These are phyloP conservation scores for Clavispora vitiphila DNA, from an alignment of 805 yeast species.

Conservation along the genomic window DNA sequence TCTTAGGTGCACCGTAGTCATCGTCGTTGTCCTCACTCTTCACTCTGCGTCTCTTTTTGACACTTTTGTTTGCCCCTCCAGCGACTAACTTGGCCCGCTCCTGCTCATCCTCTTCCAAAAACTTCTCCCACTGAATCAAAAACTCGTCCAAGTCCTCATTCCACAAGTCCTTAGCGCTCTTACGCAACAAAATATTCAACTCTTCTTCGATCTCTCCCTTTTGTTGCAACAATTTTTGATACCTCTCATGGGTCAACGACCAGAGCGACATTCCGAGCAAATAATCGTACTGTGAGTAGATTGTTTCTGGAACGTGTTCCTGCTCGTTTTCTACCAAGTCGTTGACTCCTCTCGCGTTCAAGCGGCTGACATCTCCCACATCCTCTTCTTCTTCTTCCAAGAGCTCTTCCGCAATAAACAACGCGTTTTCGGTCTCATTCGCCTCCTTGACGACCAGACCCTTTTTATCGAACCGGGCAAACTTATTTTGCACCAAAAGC, in stretches of 20 bases:
- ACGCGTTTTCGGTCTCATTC: slow-evolving; percentile 23
- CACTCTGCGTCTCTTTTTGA: slow-evolving; percentile 29
- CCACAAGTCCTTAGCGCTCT: slow-evolving; percentile 88
- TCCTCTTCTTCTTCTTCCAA: slow-evolving; percentile 39
- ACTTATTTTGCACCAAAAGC: slow-evolving; percentile 58
- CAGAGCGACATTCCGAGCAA: slow-evolving; percentile 88
- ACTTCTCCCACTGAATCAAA: slow-evolving; percentile 57
- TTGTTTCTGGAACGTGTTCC: slow-evolving; percentile 47
- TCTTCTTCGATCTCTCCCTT: slow-evolving; percentile 68
- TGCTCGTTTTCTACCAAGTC: slow-evolving; percentile 27
- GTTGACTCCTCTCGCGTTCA: slow-evolving; percentile 19
- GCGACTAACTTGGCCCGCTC: slow-evolving; percentile 49
- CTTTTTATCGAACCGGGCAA: slow-evolving; percentile 70
- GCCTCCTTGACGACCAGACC: slow-evolving; percentile 52
- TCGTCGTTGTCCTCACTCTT: slow-evolving; percentile 12
- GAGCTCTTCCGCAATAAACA: slow-evolving; percentile 25
- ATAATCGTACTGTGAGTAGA: slow-evolving; percentile 73
- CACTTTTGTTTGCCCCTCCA: slow-evolving; percentile 32
- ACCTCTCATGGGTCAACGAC: slow-evolving; percentile 88
- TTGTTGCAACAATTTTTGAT: slow-evolving; percentile 72
- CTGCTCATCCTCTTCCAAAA: slow-evolving; percentile 60
- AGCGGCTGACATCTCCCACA: slow-evolving; percentile 16
- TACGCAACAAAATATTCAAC: slow-evolving; percentile 56
- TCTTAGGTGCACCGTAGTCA: slow-evolving; percentile 10
- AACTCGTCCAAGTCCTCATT: slow-evolving; percentile 74